Percentiles rank a stretch among this genome's conserved stretches.
These are phyloP conservation scores for Talaromyces sp. DNA, from an alignment of 2,329 filamentous ascomycete genomes.

Conservation along the genomic window DNA sequence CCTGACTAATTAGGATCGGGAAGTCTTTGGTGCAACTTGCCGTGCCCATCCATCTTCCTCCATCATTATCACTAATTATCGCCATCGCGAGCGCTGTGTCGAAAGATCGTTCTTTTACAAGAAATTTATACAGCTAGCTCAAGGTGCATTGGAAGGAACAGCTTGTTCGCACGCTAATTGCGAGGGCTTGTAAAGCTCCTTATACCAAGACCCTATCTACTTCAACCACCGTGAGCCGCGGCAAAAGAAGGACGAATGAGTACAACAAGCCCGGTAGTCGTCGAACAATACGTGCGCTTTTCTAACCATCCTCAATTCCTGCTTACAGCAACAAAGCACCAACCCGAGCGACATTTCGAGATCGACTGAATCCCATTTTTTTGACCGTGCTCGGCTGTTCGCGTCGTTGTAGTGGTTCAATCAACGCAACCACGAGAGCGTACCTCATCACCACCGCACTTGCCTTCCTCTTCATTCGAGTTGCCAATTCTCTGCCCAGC, in stretches of 20 bases:
- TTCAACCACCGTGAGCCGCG: not conserved
- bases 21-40: slow-evolving; percentile 3
- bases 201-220: not conserved
- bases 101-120: not conserved
- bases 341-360: slow-evolving; percentile 4
- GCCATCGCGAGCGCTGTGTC: not conserved
- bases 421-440: not conserved
- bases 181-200: slow-evolving; percentile 6
- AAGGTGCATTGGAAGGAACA: not conserved
- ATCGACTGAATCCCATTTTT: not conserved
- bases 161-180: not conserved
- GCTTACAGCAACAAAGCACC: not conserved
- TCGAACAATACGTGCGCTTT: slow-evolving; percentile 2
- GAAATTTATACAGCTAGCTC: not conserved
- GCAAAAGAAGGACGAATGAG: slow-evolving; percentile 5
- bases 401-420: not conserved
- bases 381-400: not conserved
- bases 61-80: not conserved
- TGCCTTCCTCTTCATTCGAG: not conserved
- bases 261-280: not conserved
- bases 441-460: not conserved
- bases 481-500: not conserved
- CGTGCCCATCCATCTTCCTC: slow-evolving; percentile 2
- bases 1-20: slow-evolving; percentile 2
- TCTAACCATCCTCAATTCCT: not conserved